Conservation (phyloP, 805 yeast species). For the Schizosaccharomyces pombe region DNA sequence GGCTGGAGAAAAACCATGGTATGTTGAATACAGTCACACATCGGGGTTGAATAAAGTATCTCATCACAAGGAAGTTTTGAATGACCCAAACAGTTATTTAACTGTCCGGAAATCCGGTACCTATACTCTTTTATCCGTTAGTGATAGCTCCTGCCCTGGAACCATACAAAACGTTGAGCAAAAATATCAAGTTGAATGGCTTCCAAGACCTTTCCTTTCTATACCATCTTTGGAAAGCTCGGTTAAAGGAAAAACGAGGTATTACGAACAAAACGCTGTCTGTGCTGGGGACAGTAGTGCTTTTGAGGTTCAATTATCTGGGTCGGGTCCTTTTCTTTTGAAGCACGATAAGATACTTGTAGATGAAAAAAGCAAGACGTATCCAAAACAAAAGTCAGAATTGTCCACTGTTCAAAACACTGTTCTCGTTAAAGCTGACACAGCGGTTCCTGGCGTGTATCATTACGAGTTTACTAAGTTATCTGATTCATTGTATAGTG, state of each 20-base stretch:
- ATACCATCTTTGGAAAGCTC: no score
- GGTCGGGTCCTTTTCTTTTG: constrained; percentile 39
- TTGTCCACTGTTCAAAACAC: constrained; percentile 30
- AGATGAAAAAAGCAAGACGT: not conserved
- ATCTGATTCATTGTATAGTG: constrained; percentile 38
- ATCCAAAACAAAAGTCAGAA: constrained; percentile 8
- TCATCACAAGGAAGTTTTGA: not conserved
- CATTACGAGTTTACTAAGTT: constrained; percentile 36
- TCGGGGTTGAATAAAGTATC: not conserved
- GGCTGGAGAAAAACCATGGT: constrained; percentile 34
- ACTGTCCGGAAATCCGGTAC: constrained; percentile 24
- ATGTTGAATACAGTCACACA: constrained; percentile 12
- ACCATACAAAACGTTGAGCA: constrained; percentile 15
- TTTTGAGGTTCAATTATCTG: constrained; percentile 20
- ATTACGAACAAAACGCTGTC: constrained; percentile 19
- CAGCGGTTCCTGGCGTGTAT: constrained; percentile 33
- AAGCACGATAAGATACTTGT: constrained; percentile 25
- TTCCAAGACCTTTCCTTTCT: constrained; percentile 25
- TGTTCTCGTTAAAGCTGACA: constrained; percentile 24
- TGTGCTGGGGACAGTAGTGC: constrained; percentile 28
- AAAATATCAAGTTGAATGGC: constrained; percentile 22
- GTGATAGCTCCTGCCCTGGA: constrained; percentile 32
- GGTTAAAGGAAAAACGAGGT: no score
- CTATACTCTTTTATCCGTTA: constrained; percentile 23
- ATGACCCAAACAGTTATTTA: constrained; percentile 13